A percentile compares a stretch with the other conserved stretches of the same genome.
Conservation (phyloP, 2,329 filamentous ascomycete species). For the Monosporascus sp. region DNA sequence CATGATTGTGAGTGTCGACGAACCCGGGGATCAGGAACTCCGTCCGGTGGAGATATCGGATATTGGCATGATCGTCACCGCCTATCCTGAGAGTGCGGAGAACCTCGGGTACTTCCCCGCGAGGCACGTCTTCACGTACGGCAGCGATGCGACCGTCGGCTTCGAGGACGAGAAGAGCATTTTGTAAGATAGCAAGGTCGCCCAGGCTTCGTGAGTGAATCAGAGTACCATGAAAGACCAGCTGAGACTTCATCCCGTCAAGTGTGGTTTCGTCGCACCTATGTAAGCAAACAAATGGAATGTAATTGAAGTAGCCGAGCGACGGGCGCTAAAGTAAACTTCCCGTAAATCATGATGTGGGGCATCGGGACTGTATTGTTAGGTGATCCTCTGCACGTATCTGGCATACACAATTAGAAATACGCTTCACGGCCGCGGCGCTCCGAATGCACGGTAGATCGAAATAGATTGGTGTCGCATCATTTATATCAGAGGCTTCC, state of each 20-base stretch:
- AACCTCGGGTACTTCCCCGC: constrained; percentile 7
- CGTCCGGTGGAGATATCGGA: constrained; percentile 31
- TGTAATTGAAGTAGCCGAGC: neutral
- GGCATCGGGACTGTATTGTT: neutral
- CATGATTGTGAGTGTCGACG: constrained; percentile 65
- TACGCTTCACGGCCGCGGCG: neutral
- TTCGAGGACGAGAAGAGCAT: constrained; percentile 29
- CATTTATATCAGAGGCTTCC: no score
- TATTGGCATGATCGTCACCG: constrained; percentile 7
- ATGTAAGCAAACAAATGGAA: neutral
- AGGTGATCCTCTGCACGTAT: neutral
- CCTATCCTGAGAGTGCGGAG: constrained; percentile 8
- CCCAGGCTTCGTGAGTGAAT: constrained; percentile 33
- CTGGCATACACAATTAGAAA: neutral
- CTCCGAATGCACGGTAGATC: no score
- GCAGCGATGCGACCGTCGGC: constrained; percentile 20
- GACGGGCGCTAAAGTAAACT: no score
- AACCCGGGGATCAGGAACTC: constrained; percentile 56
- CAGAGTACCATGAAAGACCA: constrained; percentile 35
- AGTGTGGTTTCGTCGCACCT: neutral
- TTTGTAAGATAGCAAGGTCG: constrained; percentile 32
- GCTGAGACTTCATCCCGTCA: constrained; percentile 4
- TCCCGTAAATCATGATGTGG: neutral
- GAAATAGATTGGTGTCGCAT: no score
- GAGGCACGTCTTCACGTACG: constrained; percentile 15